Conservation (phyloP, 768 basidiomycete species). For the Leucosporidium creatinivorum region DNA sequence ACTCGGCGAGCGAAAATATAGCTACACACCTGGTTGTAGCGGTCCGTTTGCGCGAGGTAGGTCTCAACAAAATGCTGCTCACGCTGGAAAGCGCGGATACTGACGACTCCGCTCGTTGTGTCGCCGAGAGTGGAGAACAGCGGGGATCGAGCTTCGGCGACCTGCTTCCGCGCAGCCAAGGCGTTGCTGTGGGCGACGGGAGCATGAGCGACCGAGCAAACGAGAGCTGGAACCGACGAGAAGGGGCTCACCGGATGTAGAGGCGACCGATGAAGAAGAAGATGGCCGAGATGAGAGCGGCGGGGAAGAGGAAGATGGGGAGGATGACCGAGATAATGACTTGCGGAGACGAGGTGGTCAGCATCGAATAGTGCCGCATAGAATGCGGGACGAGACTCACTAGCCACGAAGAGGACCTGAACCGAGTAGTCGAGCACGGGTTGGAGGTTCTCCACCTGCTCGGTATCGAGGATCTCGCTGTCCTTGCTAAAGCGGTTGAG, state of each 20-base stretch:
- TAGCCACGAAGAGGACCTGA: conserved; percentile 24
- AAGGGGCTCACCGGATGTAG: conserved; percentile 37
- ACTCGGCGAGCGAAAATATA: no score
- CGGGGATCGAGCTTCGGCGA: conserved; percentile 37
- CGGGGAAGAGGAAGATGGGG: conserved; percentile 25
- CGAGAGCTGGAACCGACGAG: no score
- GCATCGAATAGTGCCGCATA: background rate
- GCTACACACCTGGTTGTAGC: conserved; percentile 39
- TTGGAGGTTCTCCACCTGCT: conserved; percentile 23
- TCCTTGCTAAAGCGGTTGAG: conserved; percentile 26
- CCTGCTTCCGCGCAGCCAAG: conserved; percentile 25
- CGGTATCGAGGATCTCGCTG: conserved; percentile 28
- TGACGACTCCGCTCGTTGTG: conserved; percentile 42
- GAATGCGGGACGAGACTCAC: background rate
- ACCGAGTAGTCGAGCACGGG: conserved; percentile 37
- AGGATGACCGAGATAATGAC: conserved; percentile 18
- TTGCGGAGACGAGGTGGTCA: background rate
- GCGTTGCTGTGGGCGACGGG: conserved; percentile 33
- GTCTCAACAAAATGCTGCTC: conserved; percentile 41
- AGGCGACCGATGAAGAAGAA: conserved; percentile 41
- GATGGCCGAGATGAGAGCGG: conserved; percentile 36
- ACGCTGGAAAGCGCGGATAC: conserved; percentile 45
- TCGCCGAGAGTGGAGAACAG: conserved; percentile 45
- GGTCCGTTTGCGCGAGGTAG: conserved; percentile 41
- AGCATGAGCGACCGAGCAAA: background rate